Percentiles rank a stretch among this genome's conserved stretches.
Evolutionary conservation across 1,139 yeast species (phyloP).

Genomic region (Suhomyces panamericanus): DNA sequence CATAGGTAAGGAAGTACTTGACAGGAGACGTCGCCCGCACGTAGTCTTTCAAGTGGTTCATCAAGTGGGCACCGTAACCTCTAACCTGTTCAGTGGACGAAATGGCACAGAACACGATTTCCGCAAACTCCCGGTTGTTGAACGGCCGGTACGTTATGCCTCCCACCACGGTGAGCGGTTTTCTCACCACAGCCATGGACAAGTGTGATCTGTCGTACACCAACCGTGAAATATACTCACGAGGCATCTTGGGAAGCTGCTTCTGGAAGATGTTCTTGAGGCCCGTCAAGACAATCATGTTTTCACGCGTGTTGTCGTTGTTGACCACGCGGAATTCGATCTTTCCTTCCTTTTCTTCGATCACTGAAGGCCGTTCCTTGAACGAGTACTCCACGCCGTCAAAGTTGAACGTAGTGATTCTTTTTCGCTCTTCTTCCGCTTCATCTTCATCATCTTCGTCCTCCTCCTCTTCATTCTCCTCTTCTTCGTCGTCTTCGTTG

Average conservation of each 20-base stretch:
- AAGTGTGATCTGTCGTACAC: slow-evolving; percentile 94
- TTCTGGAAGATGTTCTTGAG: slow-evolving; percentile 93
- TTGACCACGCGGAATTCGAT: slow-evolving; percentile 95
- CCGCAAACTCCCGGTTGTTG: slow-evolving; percentile 88
- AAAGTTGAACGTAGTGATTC: slow-evolving; percentile 42
- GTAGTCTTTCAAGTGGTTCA: slow-evolving; percentile 96
- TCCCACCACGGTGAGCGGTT: slow-evolving; percentile 93
- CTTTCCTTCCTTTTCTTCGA: slow-evolving; percentile 87
- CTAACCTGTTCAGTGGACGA: slow-evolving; percentile 96
- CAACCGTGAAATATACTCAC: slow-evolving; percentile 90
- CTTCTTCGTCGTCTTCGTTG: slow-evolving; percentile 19
- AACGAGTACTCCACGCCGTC: slow-evolving; percentile 85
- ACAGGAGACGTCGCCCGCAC: slow-evolving; percentile 87
- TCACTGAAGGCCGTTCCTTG: slow-evolving; percentile 89
- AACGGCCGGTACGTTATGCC: slow-evolving; percentile 97
- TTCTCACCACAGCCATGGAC: slow-evolving; percentile 92
- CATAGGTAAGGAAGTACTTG: slow-evolving; percentile 88
- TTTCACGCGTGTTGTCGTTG: slow-evolving; percentile 86
- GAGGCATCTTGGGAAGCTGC: slow-evolving; percentile 97
- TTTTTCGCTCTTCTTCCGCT: slow-evolving; percentile 53
- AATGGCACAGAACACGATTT: slow-evolving; percentile 96
- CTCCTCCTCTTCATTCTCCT: slow-evolving; percentile 28
- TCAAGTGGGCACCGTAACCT: slow-evolving; percentile 97
- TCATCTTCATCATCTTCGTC: slow-evolving; percentile 51
- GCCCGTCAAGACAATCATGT: slow-evolving; percentile 89